phyloP scores from a whole-genome alignment of 2,329 filamentous ascomycete species.

The Hypoxylon sp. region DNA sequence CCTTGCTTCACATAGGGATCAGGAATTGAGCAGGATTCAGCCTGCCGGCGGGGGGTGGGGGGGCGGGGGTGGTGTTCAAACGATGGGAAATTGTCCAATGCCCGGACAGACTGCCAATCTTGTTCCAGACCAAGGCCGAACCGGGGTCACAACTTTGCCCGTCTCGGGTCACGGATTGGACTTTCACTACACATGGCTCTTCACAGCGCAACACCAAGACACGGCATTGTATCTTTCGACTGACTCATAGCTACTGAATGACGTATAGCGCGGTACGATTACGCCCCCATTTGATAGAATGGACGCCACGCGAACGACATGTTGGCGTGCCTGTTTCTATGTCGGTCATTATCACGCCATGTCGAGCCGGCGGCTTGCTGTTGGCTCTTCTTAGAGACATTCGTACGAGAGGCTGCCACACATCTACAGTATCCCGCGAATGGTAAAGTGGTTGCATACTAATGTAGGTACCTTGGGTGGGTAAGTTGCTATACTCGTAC shows the following conservation, averaged over 20 bases:
- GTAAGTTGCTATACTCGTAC: conserved; percentile 14
- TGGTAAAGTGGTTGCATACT: conserved; percentile 25
- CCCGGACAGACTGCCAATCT: neutral
- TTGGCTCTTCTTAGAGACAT: conserved; percentile 15
- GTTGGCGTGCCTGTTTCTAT: neutral
- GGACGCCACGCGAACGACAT: neutral
- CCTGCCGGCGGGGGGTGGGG: no score
- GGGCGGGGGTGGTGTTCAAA: conserved; percentile 20
- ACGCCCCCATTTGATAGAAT: conserved; percentile 7
- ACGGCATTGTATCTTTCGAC: conserved; percentile 26
- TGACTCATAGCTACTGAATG: conserved; percentile 22
- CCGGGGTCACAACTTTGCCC: conserved; percentile 11
- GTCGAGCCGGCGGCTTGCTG: conserved; percentile 16
- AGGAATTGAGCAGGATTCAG: conserved; percentile 31
- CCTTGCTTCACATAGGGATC: conserved; percentile 22
- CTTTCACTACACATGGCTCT: conserved; percentile 2
- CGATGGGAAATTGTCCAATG: conserved; percentile 19
- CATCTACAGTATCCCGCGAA: conserved; percentile 12
- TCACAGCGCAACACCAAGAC: conserved; percentile 9
- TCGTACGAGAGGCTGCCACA: conserved; percentile 7
- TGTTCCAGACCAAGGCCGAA: conserved; percentile 16
- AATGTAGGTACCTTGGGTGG: no score
- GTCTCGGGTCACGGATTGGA: conserved; percentile 30
- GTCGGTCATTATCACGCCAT: conserved; percentile 10
- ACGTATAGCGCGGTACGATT: conserved; percentile 12